Evolutionary conservation across 2,329 filamentous ascomycete species (phyloP), one percentile per base, ranked within the genome.

Genomic region (Calcarisporium arbuscula): DNA sequence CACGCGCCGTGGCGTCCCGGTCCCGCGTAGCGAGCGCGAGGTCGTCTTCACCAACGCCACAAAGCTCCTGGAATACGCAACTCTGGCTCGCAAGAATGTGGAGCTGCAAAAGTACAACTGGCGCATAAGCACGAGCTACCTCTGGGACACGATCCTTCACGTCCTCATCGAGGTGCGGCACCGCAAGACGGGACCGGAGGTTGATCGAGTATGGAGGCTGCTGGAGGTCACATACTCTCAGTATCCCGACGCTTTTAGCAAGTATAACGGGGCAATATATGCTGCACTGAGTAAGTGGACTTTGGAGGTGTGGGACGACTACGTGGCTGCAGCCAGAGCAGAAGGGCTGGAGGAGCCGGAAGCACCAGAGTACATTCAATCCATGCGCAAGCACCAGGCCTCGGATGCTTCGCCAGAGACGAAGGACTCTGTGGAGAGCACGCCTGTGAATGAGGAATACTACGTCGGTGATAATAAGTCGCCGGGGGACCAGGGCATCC

Each of bases 61-160:
- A 1, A 39, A 38, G 30, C 29, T 44, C 19, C 28, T 44, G 16
- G 46, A 53, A 23, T 53, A 54, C 30, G 34, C 35, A 3, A 41
- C 35, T 16, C 22, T 50, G 18, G 29, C 48, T 8, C 39, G 38
- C 15, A 36, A 44, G 11, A 41, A 44, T 21, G 38, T 35, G 12
- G 41, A 34, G 8, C 35, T 58, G 5, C 38, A 45, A 2, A 55
- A 53, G 32, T 57, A 47, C 28, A 42, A 22, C 34, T 49, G 49
- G 49, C 47, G 46, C 17, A 39, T 52, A n/a, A 44, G 49, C 28
- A 46, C 48, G 12, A 47, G 43, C 21, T 46, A 49, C 33, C 32
- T 57, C 12, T 58, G 55, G 53, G 48, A 55, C 33, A 48, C 47
- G 4, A 38, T 55, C 12, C 45, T 56, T 4, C 53, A 49, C 33